A percentile compares a stretch with the other conserved stretches of the same genome.
Evolutionary conservation across 2,329 filamentous ascomycete species (phyloP).

Genomic region (Xylaria sp.): DNA sequence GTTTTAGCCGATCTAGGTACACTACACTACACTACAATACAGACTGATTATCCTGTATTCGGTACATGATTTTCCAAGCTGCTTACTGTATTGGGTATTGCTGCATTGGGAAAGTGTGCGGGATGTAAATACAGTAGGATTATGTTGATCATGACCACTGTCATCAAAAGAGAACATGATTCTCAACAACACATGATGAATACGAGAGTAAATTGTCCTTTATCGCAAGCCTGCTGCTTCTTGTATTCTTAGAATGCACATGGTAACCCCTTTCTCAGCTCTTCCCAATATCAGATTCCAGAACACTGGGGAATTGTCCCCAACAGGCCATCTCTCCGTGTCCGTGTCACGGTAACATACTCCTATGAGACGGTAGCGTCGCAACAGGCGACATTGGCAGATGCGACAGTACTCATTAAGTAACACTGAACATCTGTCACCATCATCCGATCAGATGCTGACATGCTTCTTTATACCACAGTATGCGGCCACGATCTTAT

Average conservation of each 20-base stretch:
- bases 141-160: too few relatives aligned
- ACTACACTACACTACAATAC: too few relatives aligned
- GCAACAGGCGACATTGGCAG: not conserved
- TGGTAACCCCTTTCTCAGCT: not conserved
- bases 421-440: not conserved
- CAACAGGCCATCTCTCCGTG: not conserved
- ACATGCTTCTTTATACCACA: not conserved
- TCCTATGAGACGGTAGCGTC: not conserved
- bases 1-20: too few relatives aligned
- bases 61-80: too few relatives aligned
- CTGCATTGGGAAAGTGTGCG: too few relatives aligned
- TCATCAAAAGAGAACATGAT: too few relatives aligned
- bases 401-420: not conserved
- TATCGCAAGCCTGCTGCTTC: not conserved
- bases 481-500: too few relatives aligned
- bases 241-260: not conserved
- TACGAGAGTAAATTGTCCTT: too few relatives aligned
- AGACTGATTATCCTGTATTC: too few relatives aligned
- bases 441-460: not conserved
- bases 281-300: not conserved
- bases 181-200: too few relatives aligned
- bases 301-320: not conserved
- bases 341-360: conserved; percentile 4
- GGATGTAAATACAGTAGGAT: too few relatives aligned
- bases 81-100: too few relatives aligned